Percentiles rank a stretch among this genome's conserved stretches.
Conservation (phyloP, 345 rosid species). For the Xanthoceras sorbifolium region DNA sequence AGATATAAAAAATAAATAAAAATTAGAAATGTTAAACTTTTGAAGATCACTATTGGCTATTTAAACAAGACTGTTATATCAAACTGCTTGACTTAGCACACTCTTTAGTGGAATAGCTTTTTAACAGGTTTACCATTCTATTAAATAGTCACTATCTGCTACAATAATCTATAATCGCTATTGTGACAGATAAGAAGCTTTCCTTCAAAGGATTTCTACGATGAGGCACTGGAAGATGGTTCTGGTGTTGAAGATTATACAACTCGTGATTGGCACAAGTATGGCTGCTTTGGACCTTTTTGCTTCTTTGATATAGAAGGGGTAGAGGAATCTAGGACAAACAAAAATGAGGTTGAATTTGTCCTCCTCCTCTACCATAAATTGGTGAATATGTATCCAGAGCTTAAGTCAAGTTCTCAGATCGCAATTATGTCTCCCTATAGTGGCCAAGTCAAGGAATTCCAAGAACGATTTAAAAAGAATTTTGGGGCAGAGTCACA, state of each 20-base stretch:
- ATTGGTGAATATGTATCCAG: constrained; percentile 66
- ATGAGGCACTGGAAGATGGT: constrained; percentile 79
- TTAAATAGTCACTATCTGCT: no score
- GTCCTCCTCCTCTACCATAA: constrained; percentile 77
- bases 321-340: constrained; percentile 80
- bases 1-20: constrained; percentile 12
- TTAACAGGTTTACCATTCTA: no score
- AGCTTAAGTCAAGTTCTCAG: constrained; percentile 83
- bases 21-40: background rate
- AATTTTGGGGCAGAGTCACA: constrained; percentile 74
- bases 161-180: background rate
- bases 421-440: constrained; percentile 88
- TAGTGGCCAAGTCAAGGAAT: constrained; percentile 83
- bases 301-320: constrained; percentile 90
- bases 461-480: constrained; percentile 71
- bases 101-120: background rate
- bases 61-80: background rate
- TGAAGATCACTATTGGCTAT: background rate
- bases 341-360: constrained; percentile 78
- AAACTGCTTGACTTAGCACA: background rate
- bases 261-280: constrained; percentile 37
- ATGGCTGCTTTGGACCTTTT: constrained; percentile 87
- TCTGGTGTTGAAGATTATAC: constrained; percentile 67
- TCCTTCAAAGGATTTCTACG: constrained; percentile 86
- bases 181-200: constrained; percentile 72